Evolutionary conservation across 371 early-diverging fungal species (phyloP).

Genomic region (Entomophthora muscae): DNA sequence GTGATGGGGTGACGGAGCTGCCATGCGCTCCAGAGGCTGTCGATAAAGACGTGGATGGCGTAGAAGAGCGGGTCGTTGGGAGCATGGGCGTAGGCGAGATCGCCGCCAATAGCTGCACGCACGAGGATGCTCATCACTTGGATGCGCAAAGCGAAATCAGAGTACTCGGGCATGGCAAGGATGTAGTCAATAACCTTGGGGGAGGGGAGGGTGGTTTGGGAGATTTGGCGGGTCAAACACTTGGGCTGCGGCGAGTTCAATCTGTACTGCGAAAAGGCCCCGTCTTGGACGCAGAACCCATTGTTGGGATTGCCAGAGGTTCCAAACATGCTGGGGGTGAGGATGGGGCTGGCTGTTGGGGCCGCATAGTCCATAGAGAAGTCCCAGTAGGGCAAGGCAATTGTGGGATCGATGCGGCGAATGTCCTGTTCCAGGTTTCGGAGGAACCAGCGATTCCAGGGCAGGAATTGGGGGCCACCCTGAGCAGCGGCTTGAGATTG

Average conservation of each 20-base stretch:
- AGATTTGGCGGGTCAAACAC: background rate
- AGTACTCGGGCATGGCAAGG: background rate
- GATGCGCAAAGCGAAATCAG: background rate
- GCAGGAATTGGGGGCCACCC: background rate
- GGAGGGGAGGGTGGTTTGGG: background rate
- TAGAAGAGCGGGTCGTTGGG: slow-evolving; percentile 7
- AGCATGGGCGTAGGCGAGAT: background rate
- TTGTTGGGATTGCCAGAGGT: slow-evolving; percentile 9
- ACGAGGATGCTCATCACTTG: background rate
- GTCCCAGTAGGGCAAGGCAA: slow-evolving; percentile 12
- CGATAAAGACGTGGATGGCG: background rate
- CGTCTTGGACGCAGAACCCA: background rate
- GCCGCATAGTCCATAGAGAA: slow-evolving; percentile 16
- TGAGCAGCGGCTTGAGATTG: too few species aligned
- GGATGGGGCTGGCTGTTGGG: slow-evolving; percentile 10
- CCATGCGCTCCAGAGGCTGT: background rate
- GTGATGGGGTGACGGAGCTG: background rate
- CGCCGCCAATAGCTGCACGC: slow-evolving; percentile 8
- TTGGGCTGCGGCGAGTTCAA: background rate
- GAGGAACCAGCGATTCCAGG: slow-evolving; percentile 8
- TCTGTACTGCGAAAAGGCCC: background rate
- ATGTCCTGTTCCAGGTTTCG: background rate
- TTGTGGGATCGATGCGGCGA: background rate
- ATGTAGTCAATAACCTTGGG: background rate
- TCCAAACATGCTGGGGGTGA: slow-evolving; percentile 10